A percentile compares a stretch with the other conserved stretches of the same genome.
Conservation (phyloP, 2,329 filamentous ascomycete genomes). For the Harringtonia lauricola region DNA sequence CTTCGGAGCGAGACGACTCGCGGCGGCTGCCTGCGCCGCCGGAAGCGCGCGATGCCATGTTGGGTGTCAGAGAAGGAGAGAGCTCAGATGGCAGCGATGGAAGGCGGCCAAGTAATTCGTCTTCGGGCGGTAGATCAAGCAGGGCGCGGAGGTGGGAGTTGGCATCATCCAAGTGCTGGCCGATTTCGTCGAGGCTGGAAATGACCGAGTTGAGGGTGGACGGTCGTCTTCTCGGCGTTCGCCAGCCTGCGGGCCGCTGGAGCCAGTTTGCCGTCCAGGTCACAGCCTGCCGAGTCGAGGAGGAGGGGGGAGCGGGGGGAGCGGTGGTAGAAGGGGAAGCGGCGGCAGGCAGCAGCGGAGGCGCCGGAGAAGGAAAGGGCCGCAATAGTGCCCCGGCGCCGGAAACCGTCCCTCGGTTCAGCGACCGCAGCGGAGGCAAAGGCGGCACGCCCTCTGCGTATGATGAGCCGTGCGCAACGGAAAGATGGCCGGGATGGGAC, state of each 20-base stretch:
- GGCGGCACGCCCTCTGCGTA: not conserved
- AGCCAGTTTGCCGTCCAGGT: not conserved
- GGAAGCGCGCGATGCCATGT: not conserved
- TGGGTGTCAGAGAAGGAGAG: too few species aligned
- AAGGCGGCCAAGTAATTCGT: constrained; percentile 2
- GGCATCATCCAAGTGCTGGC: constrained; percentile 26
- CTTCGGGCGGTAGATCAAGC: constrained; percentile 21
- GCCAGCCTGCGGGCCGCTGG: too few species aligned
- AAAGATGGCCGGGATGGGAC: too few species aligned
- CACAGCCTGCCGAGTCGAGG: not conserved
- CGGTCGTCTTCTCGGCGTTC: not conserved
- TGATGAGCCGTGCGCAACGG: not conserved
- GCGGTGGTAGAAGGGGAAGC: too few species aligned
- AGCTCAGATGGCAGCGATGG: constrained; percentile 1
- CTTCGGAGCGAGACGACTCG: constrained; percentile 6
- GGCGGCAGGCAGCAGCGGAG: too few species aligned
- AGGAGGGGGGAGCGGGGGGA: too few species aligned
- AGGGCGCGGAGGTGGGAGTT: constrained; percentile 32
- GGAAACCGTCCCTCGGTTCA: constrained; percentile 4
- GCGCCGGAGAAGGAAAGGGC: constrained; percentile 24
- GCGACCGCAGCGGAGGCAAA: constrained; percentile 6
- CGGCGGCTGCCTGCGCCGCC: constrained; percentile 3
- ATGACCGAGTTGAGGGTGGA: not conserved
- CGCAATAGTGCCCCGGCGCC: constrained; percentile 10
- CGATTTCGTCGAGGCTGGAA: constrained; percentile 7